Evolutionary conservation across 352 stramenopile genomes (phyloP).

Genomic region (Globisporangium ultimum): DNA sequence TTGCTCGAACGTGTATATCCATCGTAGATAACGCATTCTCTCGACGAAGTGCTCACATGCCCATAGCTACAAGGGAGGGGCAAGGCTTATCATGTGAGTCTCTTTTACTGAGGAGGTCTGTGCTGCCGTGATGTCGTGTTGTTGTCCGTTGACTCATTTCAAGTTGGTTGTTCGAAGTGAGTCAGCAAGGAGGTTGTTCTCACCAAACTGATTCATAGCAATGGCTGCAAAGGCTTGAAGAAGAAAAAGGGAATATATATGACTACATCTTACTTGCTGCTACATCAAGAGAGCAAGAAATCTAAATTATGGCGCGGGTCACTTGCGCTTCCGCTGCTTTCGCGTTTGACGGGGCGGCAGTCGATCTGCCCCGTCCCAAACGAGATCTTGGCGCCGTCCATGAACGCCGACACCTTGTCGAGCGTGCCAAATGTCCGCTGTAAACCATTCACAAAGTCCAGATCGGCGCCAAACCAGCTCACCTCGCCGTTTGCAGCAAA

Average conservation of each 20-base stretch:
- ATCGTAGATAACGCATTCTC: too few species aligned
- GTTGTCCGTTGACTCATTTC: too few species aligned
- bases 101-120: too few species aligned
- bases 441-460: conserved; percentile 51
- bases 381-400: conserved; percentile 43
- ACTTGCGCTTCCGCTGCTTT: background rate
- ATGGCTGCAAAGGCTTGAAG: background rate
- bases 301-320: conserved; percentile 29
- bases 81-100: too few species aligned
- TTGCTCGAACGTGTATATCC: too few species aligned
- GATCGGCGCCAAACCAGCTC: conserved; percentile 57
- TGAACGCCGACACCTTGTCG: conserved; percentile 35
- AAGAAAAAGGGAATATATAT: background rate
- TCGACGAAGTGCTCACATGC: too few species aligned
- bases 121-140: too few species aligned
- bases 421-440: conserved; percentile 42
- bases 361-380: conserved; percentile 52
- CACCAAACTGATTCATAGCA: too few species aligned
- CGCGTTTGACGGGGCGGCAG: background rate
- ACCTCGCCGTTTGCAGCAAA: conserved; percentile 37
- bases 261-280: background rate
- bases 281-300: conserved; percentile 35
- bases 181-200: too few species aligned
- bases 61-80: too few species aligned
- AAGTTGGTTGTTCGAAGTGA: too few species aligned